Base-by-base conservation (phyloP, 495 filamentous ascomycete genomes). In the Bacidia gigantensis region DNA sequence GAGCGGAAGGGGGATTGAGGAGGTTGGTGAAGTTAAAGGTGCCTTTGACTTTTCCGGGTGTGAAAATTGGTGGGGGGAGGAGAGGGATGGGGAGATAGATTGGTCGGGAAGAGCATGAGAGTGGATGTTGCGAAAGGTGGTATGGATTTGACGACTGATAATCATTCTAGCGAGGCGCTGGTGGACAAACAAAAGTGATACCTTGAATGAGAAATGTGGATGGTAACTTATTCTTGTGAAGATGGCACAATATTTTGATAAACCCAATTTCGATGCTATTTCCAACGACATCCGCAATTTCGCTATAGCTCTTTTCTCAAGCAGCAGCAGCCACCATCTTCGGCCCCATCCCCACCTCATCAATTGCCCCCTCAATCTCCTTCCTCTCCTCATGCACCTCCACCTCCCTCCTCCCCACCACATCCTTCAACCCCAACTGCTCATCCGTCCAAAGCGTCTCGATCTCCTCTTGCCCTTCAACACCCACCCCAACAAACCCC, bases 401-500 rank as follows among this genome's bases (percentile, higher is more conserved):
- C 40, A 59, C 25, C 7, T 45, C 45, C 22, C 29, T 25, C 40
- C 53, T 56, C 45, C 53, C 53, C 9, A 51, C 45, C 21, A 1
- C 5, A 26, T 70, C 67, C 26, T 43, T 49, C 23, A 78, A 66
- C 25, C 70, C 69, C 42, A 97, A 76, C 72, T 96, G 90, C 58
- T 78, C 70, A 58, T 93, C 80, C 20, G 86, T 86, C 90, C 90
- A 97, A 29, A 97, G 81, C 39, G 80, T 80, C 59, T 80, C 71
- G 56, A 78, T 72, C 18, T 71, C 73, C 5, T 14, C 71, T 41
- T 75, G 70, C 11, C 72, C 76, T 42, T 81, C 69, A 29, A 84
- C 81, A 23, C 90, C 90, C 18, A 97, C 90, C 39, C 90, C 90
- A 47, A 95, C 86, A 60, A 95, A 94, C 3, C 92, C 93, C 7